Evolutionary conservation across 2,329 filamentous ascomycete species (phyloP), one percentile per base, ranked within the genome.

Genomic region (Ophiobolus disseminans): DNA sequence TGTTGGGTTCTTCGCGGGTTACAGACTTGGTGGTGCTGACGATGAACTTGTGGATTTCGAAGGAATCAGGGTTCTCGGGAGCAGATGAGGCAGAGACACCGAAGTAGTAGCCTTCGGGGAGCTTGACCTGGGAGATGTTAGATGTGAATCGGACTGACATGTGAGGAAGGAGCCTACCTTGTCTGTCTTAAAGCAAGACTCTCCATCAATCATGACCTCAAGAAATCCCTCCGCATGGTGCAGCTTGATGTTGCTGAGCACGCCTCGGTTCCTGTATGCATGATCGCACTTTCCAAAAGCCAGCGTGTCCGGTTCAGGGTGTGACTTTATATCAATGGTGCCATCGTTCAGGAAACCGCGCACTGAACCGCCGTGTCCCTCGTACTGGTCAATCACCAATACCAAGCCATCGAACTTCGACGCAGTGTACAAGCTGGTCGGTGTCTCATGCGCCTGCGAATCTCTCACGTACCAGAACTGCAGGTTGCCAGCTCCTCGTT

Each of bases 321-420:
- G 88, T 47, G 81, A 80, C 66, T 86, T 86, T 79, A 87, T 97
- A 72, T 96, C 90, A 59, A 83, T 86, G 28, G 79, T 84, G 39
- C 92, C 93, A 72, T 97, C 94, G 76, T 97, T 99, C 58, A 99
- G 78, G 78, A 97, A 99, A 14, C 89, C 94, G 50, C 94, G 84
- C 57, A 99, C 81, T 75, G 88, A 91, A 59, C 94, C 94, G 41
- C 86, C 86, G 48, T 79, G 78, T 59, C 90, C 88, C 45, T 89
- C 88, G 66, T 94, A 88, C 54, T 89, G 86, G 75, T 97, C 93
- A 44, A 99, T 75, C 19, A 95, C 87, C 48, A 99, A 77, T 25
- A 85, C 92, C 59, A 99, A 78, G n/a, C 94, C 94, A 63, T 97
- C 93, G 65, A 96, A 99, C 61, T 84, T 85, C 44, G 85, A 85